Percentiles rank a stretch among this genome's conserved stretches.
Conservation (phyloP, 768 basidiomycete species). For the Clitopilus passeckerianus region DNA sequence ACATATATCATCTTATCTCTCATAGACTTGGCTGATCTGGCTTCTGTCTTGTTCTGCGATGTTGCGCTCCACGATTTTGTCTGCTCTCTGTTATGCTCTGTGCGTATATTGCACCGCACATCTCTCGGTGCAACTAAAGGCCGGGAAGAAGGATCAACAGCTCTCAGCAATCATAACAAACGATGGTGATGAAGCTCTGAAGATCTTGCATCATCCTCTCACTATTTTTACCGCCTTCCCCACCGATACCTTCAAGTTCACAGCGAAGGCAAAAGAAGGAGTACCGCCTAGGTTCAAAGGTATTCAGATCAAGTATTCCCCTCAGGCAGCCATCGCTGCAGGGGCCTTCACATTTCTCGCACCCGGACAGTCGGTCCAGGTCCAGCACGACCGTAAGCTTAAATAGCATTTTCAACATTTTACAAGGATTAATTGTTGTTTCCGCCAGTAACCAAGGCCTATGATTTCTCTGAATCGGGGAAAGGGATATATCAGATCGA, state of each 20-base stretch:
- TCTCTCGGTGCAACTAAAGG: conserved; percentile 18
- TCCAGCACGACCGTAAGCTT: conserved; percentile 34
- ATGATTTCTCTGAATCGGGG: conserved; percentile 40
- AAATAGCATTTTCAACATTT: too few species aligned
- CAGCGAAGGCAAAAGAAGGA: conserved; percentile 33
- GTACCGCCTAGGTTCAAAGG: conserved; percentile 34
- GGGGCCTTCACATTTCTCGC: conserved; percentile 33
- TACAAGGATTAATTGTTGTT: too few species aligned
- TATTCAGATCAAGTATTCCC: conserved; percentile 38
- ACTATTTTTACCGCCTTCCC: conserved; percentile 24
- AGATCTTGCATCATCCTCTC: conserved; percentile 40
- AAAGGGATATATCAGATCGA: conserved; percentile 35
- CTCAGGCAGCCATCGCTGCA: conserved; percentile 20
- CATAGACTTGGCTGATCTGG: background rate
- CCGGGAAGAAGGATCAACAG: conserved; percentile 30
- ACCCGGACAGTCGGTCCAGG: conserved; percentile 27
- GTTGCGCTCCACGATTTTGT: background rate
- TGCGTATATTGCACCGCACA: background rate
- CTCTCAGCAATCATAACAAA: conserved; percentile 37
- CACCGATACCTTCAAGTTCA: conserved; percentile 13
- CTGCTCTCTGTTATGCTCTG: background rate
- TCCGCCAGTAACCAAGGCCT: conserved; percentile 39
- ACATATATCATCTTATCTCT: background rate
- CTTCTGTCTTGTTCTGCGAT: background rate
- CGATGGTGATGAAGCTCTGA: conserved; percentile 39